These are phyloP conservation scores for Dictyostelium firmibasis DNA, from an alignment of 78 protist species.

Conservation along the genomic window DNA sequence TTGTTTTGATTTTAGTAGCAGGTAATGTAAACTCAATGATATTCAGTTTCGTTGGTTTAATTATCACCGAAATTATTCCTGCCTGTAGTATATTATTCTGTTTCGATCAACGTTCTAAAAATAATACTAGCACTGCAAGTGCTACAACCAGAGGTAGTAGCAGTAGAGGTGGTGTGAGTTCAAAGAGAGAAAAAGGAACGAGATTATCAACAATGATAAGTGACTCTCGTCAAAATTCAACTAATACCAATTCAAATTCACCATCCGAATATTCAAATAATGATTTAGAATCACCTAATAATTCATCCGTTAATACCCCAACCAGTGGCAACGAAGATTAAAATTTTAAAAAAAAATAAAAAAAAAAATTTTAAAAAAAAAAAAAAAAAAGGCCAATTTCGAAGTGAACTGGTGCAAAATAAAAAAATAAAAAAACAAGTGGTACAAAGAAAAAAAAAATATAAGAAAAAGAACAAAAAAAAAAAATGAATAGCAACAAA, in stretches of 20 bases:
- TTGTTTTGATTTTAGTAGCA: background rate
- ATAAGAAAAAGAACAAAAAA: too few relatives aligned
- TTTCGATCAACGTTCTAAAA: background rate
- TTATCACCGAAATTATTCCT: slow-evolving; percentile 20
- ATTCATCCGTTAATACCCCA: background rate
- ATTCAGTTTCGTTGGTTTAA: background rate
- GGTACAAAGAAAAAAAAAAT: too few relatives aligned
- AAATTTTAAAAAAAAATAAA: too few relatives aligned
- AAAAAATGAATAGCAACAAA: too few relatives aligned
- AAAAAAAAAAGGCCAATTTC: too few relatives aligned
- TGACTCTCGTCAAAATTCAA: background rate
- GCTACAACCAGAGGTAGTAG: background rate
- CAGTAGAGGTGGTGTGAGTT: background rate
- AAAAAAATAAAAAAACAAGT: too few relatives aligned
- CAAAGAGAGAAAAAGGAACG: background rate
- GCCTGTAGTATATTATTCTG: background rate
- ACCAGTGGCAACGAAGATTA: background rate
- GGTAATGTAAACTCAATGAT: background rate
- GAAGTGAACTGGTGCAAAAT: too few relatives aligned
- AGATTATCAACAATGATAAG: background rate
- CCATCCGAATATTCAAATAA: background rate
- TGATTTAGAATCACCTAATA: background rate
- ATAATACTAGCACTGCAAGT: background rate
- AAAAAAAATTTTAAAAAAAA: too few relatives aligned
- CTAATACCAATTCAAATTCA: background rate